Conservation (phyloP, 2,329 filamentous ascomycete species). For the Claviceps sp. region DNA sequence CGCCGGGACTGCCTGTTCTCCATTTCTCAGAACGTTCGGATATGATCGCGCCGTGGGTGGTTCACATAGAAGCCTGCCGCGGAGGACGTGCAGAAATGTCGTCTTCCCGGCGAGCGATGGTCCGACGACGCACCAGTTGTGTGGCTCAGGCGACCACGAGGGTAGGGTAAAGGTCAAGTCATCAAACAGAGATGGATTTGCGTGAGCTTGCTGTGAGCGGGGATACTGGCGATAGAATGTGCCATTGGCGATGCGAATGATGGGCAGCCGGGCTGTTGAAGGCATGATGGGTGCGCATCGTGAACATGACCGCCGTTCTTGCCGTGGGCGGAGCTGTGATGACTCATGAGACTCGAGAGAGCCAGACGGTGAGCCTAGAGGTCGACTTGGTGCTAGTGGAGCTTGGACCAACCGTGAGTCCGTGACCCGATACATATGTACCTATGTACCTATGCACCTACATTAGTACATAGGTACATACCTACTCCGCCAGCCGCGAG, state of each 20-base stretch:
- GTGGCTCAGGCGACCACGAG: conserved; percentile 32
- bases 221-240: conserved; percentile 76
- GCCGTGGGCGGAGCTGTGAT: background rate
- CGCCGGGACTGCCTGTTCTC: conserved; percentile 30
- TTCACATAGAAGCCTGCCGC: conserved; percentile 60
- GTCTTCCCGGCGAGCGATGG: conserved; percentile 69
- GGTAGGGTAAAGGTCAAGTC: conserved; percentile 58
- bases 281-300: background rate
- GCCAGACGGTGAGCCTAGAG: no score
- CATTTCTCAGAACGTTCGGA: conserved; percentile 57
- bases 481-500: conserved; percentile 11
- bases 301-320: background rate
- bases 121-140: conserved; percentile 77
- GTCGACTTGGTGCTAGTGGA: background rate
- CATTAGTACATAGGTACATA: no score
- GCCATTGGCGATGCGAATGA: conserved; percentile 62
- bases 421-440: background rate
- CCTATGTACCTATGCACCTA: no score
- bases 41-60: conserved; percentile 66
- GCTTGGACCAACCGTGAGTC: background rate
- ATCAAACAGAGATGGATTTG: conserved; percentile 62
- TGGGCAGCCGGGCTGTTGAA: conserved; percentile 28
- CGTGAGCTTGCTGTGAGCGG: conserved; percentile 29
- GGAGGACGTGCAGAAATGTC: conserved; percentile 65
- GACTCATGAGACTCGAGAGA: no score